Conservation (phyloP, 352 stramenopile species). For the Globisporangium middletonii region DNA sequence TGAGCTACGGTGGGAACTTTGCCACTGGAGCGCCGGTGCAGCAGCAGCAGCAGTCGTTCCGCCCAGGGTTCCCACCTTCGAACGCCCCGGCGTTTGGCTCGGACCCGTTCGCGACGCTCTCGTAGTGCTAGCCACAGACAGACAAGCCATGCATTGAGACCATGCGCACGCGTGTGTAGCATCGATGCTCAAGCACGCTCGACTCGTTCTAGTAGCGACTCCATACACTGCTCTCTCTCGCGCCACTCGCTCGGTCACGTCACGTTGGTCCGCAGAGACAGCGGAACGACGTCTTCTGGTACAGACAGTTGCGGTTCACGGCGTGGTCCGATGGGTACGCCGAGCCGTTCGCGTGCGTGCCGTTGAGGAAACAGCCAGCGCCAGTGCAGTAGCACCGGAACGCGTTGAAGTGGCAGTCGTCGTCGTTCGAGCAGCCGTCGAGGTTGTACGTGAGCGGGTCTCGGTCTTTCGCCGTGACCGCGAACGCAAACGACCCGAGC, state of each 20-base stretch:
- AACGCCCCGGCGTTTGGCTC: conserved; percentile 21
- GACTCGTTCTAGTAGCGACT: background rate
- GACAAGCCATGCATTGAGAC: background rate
- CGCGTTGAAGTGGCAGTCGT: conserved; percentile 57
- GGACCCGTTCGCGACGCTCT: conserved; percentile 62
- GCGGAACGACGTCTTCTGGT: conserved; percentile 53
- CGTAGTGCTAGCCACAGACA: conserved; percentile 13
- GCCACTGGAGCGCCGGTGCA: conserved; percentile 7
- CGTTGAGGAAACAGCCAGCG: conserved; percentile 57
- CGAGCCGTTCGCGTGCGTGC: conserved; percentile 44
- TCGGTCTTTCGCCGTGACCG: conserved; percentile 39
- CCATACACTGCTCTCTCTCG: background rate
- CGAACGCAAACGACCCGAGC: conserved; percentile 60
- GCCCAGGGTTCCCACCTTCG: conserved; percentile 21
- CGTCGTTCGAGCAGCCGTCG: conserved; percentile 67
- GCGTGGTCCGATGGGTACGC: conserved; percentile 49
- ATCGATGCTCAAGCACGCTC: background rate
- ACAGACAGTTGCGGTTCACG: conserved; percentile 72
- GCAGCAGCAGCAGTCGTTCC: conserved; percentile 36
- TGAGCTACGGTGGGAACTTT: conserved; percentile 16
- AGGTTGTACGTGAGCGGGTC: conserved; percentile 58
- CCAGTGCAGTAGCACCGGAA: conserved; percentile 75
- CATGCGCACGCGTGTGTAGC: background rate
- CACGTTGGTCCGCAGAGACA: conserved; percentile 69
- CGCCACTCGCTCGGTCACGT: conserved; percentile 1